Evolutionary conservation across 2,329 filamentous ascomycete genomes (phyloP).

Genomic region (Byssochlamys sp.): DNA sequence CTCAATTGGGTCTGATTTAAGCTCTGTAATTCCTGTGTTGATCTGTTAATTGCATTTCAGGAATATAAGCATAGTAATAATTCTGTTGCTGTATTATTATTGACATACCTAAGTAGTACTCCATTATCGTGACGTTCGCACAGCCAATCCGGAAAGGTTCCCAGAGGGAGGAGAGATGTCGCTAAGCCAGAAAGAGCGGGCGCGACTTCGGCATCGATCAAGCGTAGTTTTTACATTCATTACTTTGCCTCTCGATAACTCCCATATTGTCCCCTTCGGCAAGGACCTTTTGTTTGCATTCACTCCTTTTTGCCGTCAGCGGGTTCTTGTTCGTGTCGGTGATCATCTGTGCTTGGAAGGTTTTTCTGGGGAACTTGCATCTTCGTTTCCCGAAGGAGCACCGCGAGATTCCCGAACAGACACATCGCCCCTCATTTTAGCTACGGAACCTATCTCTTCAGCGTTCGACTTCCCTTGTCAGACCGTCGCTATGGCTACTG

Average conservation of each 20-base stretch:
- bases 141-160: neutral
- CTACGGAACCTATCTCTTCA: neutral
- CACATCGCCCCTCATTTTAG: neutral
- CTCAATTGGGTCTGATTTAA: too few species aligned
- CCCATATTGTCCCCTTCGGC: constrained; percentile 7
- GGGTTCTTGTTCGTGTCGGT: neutral
- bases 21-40: too few species aligned
- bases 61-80: too few species aligned
- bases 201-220: constrained; percentile 17
- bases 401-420: neutral
- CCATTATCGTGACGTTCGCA: neutral
- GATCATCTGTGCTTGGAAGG: neutral
- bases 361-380: neutral
- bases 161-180: constrained; percentile 8
- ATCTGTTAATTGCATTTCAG: too few species aligned
- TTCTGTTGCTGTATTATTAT: too few species aligned
- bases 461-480: neutral
- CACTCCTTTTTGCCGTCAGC: neutral
- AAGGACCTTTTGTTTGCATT: constrained; percentile 5
- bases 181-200: constrained; percentile 21
- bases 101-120: neutral
- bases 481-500: constrained; percentile 20
- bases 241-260: constrained; percentile 2
- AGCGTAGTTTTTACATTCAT: constrained; percentile 13
- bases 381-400: neutral